A percentile compares a stretch with the other conserved stretches of the same genome.
These are phyloP conservation scores for Tribonema minus DNA, from an alignment of 108 stramenopile species.

Conservation along the genomic window DNA sequence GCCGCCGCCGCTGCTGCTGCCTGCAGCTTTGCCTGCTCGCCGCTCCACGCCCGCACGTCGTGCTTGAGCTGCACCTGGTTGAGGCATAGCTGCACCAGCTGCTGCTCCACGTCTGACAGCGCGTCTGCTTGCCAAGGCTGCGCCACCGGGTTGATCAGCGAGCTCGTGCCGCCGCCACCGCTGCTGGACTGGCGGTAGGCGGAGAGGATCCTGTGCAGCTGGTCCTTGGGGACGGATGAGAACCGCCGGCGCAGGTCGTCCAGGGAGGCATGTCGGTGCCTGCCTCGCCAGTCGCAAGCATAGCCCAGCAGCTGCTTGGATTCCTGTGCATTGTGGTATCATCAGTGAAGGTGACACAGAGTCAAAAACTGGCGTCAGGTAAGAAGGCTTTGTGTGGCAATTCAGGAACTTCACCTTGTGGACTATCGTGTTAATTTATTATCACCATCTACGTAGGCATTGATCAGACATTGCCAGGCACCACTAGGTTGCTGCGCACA, in stretches of 20 bases:
- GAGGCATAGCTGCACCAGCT: no score
- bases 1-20: background rate
- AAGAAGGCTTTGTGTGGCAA: no score
- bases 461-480: no score
- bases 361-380: no score
- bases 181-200: background rate
- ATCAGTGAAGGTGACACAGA: no score
- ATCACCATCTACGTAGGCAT: no score
- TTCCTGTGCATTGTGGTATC: background rate
- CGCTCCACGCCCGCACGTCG: no score
- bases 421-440: no score
- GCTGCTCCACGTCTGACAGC: background rate
- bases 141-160: background rate
- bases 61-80: no score
- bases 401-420: no score
- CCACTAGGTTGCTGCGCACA: no score
- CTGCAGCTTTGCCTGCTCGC: background rate
- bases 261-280: background rate
- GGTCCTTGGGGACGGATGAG: background rate
- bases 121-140: no score
- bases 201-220: background rate
- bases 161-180: background rate
- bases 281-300: background rate
- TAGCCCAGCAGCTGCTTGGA: background rate
- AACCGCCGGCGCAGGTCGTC: background rate